A percentile compares a stretch with the other conserved stretches of the same genome.
These are phyloP conservation scores for Globisporangium canariense DNA, from an alignment of 352 stramenopile genomes.

Conservation along the genomic window DNA sequence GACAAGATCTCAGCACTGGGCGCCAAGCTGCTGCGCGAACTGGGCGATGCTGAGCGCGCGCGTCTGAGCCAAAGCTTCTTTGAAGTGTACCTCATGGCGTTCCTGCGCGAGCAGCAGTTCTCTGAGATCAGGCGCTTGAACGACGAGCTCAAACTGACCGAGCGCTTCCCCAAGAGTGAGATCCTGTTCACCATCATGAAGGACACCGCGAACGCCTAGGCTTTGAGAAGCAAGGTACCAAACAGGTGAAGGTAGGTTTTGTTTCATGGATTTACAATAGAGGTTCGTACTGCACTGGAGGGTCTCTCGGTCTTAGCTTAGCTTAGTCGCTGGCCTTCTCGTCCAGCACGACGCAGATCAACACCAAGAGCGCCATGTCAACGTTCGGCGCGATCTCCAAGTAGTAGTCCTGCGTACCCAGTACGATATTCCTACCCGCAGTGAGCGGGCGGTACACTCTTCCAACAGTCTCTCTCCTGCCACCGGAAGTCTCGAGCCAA, in stretches of 20 bases:
- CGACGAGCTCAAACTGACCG: conserved; percentile 12
- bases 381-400: conserved; percentile 7
- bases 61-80: conserved; percentile 21
- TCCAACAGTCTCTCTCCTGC: conserved; percentile 5
- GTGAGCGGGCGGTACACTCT: neutral
- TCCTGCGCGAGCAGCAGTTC: conserved; percentile 16
- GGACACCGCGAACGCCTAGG: conserved; percentile 30
- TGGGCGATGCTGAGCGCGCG: conserved; percentile 3
- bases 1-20: conserved; percentile 15
- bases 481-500: conserved; percentile 20
- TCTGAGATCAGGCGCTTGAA: conserved; percentile 12
- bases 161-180: conserved; percentile 18
- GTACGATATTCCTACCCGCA: no score
- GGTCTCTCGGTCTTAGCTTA: no score
- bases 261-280: no score
- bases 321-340: no score
- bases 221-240: neutral
- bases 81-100: conserved; percentile 19
- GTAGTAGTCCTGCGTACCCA: no score
- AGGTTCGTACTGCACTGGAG: no score
- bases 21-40: conserved; percentile 10
- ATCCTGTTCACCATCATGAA: conserved; percentile 22
- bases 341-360: conserved; percentile 6
- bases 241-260: no score
- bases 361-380: conserved; percentile 6